Conservation (phyloP, 2,329 filamentous ascomycete genomes). For the Rutstroemia sydowiana region DNA sequence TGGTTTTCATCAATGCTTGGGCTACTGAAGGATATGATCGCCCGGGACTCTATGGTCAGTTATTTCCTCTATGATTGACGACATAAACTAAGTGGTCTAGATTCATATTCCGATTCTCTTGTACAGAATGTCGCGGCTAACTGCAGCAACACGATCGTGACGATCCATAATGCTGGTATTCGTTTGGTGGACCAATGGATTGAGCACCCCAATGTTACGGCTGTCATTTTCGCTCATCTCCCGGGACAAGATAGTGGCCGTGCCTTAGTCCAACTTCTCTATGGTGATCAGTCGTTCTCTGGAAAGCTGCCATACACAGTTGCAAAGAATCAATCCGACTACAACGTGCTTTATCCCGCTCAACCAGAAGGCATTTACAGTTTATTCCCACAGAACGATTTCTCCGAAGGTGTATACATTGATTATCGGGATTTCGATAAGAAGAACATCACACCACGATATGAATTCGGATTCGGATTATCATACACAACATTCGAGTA, state of each 20-base stretch:
- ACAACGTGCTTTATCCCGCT: slow-evolving; percentile 39
- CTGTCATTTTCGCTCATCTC: slow-evolving; percentile 53
- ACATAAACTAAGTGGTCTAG: slow-evolving; percentile 23
- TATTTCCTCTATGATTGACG: background rate
- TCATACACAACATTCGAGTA: slow-evolving; percentile 49
- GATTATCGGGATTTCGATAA: slow-evolving; percentile 45
- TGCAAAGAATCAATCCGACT: slow-evolving; percentile 48
- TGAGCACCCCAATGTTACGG: slow-evolving; percentile 52
- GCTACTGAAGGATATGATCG: slow-evolving; percentile 66
- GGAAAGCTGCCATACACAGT: slow-evolving; percentile 53
- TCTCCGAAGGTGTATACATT: slow-evolving; percentile 42
- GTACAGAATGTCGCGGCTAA: slow-evolving; percentile 43
- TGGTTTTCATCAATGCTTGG: slow-evolving; percentile 61
- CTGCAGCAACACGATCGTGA: slow-evolving; percentile 56
- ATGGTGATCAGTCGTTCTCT: slow-evolving; percentile 50
- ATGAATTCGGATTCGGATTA: slow-evolving; percentile 40
- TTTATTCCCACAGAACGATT: slow-evolving; percentile 42
- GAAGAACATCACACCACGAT: slow-evolving; percentile 29
- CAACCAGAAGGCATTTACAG: slow-evolving; percentile 36
- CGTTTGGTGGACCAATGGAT: slow-evolving; percentile 52
- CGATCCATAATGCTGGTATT: slow-evolving; percentile 56
- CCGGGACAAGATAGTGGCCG: slow-evolving; percentile 57
- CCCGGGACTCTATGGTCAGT: slow-evolving; percentile 39
- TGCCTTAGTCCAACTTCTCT: slow-evolving; percentile 52
- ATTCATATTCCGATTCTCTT: slow-evolving; percentile 50